Base-by-base conservation (phyloP, 345 rosid genomes). In the Boechera retrofracta region DNA sequence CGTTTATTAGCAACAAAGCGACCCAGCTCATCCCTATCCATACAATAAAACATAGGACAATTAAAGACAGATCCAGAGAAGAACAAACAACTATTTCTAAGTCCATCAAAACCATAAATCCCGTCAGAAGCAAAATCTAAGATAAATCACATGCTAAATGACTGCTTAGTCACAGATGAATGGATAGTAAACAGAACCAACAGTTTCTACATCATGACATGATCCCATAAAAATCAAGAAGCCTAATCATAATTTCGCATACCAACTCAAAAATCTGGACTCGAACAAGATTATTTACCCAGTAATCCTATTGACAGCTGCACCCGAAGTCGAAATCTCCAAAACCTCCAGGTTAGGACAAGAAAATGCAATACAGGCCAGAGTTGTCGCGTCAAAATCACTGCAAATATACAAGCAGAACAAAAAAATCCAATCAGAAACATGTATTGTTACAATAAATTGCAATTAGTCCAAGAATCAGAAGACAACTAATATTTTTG, bases 1-100 rank as follows among this genome's bases (percentile, higher is more conserved):
- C 89, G 90, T 77, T 86, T 93, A 77, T 91, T 92, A 48, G 99
- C 93, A 71, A 96, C 97, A 91, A 93, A 96, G 53, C 98, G 97
- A 80, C 88, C 86, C 74, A 96, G 71, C 81, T 93, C 99, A 82
- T 91, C 95, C 44, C 98, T 93, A 78, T 83, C 82, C 42, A 58
- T 9, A 61, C 71, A 62, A 77, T 44, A 32, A 63, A 36, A 61
- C 71, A 72, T 24, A 21, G n/a, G 1, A 65, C 67, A 39, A 68
- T 73, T 15, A 59, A 80, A 70, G 15, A 76, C 56, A 62, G 29
- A 31, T 45, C 65, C 18, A 53, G 0, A 67, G 28, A 60, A 48
- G 76, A 71, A 15, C 41, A 48, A 49, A n/a, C 64, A 73, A n/a
- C 41, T 66, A 7, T 5, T 1, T 39, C 15, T 7, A 64, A 74